Evolutionary conservation across 2,329 filamentous ascomycete genomes (phyloP), one percentile per base, ranked within the genome.

Genomic region (Orbilia brochopaga): DNA sequence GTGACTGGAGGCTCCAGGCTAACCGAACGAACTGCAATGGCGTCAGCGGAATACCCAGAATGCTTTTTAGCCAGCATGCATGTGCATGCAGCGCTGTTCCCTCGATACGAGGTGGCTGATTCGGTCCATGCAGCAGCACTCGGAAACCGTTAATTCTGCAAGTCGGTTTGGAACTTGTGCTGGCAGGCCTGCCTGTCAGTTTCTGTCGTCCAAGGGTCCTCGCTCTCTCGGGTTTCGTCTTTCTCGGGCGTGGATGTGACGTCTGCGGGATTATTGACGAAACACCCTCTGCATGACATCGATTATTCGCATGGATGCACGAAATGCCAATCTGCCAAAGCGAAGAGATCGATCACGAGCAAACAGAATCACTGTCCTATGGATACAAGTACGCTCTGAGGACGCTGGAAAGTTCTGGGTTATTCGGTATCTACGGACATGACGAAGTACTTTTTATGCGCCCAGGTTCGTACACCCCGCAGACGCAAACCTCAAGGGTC

Each of bases 221-320:
- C 21, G 13, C n/a, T 17, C 24, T 51, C 21, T 37, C 27, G 23
- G 27, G 46, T 51, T 51, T 59, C 42, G 37, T 46, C 42, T 23
- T 4, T 19, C 23, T 23, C 42, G 42, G 7, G 17, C 2, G 23
- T 40, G 19, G 17, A 11, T 13, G 13, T 27, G n/a, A n/a, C n/a
- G 46, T 51, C 8, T 60, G 57, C 57, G 57, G 57, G 57, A 60
- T 60, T 60, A 60, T 52, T 60, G 24, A 23, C 44, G 44, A 48
- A 19, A 48, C n/a, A 5, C 21, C n/a, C 15, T 15, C 44, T 21
- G 44, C 19, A 21, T 19, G 19, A 19, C 17, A 23, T 48, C 37
- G n/a, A 42, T 56, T 40, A 23, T 24, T 27, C 44, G n/a, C 37
- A 19, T 48, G 44, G 4, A 48, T 23, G 44, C n/a, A n/a, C 17